Conservation (phyloP, 192 early-diverging fungal genomes). For the Phlyctochytrium planicorne region DNA sequence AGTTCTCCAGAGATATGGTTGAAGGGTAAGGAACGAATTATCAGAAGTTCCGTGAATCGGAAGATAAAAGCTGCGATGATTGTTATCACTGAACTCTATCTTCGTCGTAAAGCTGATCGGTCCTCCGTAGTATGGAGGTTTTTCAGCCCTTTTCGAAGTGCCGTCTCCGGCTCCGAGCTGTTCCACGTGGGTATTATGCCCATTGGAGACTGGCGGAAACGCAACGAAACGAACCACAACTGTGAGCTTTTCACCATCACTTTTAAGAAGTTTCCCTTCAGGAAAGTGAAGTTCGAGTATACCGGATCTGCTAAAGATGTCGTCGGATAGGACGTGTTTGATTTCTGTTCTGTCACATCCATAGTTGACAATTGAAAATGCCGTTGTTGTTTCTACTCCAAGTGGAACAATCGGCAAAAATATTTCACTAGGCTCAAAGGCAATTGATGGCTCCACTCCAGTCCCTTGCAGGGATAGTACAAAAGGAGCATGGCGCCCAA, state of each 20-base stretch:
- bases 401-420: conserved; percentile 44
- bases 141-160: neutral
- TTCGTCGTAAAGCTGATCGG: conserved; percentile 47
- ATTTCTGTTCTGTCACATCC: conserved; percentile 56
- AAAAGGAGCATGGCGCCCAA: conserved; percentile 39
- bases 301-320: conserved; percentile 20
- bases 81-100: conserved; percentile 37
- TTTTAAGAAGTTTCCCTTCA: conserved; percentile 51
- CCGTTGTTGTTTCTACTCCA: conserved; percentile 25
- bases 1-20: conserved; percentile 27
- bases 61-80: conserved; percentile 35
- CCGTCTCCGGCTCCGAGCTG: neutral
- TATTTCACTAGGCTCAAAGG: conserved; percentile 52
- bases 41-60: conserved; percentile 48
- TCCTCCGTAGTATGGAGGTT: conserved; percentile 18
- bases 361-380: conserved; percentile 51
- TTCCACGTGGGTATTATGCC: neutral
- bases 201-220: neutral
- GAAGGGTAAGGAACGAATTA: conserved; percentile 34
- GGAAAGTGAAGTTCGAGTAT: conserved; percentile 46
- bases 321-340: conserved; percentile 24
- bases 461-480: conserved; percentile 32
- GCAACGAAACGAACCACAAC: conserved; percentile 34
- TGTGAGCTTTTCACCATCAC: conserved; percentile 47
- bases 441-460: conserved; percentile 47